A percentile compares a stretch with the other conserved stretches of the same genome.
Evolutionary conservation across 2,329 filamentous ascomycete species (phyloP).

Genomic region (Colletotrichum melonis): DNA sequence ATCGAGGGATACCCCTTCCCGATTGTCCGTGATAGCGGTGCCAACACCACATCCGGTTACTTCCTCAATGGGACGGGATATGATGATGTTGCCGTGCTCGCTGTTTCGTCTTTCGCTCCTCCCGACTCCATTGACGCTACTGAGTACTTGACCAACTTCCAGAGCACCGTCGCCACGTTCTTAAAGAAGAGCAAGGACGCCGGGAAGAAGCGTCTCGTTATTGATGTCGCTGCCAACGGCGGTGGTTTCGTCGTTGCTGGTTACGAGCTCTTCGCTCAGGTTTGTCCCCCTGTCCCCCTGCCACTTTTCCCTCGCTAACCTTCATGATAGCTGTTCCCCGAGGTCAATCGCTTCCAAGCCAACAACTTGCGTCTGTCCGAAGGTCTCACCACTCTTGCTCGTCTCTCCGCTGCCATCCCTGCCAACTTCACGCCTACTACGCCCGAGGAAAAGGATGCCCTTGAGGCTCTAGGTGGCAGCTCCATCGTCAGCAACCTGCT

Average conservation of each 20-base stretch:
- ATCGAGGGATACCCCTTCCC: slow-evolving; percentile 45
- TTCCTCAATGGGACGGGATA: slow-evolving; percentile 48
- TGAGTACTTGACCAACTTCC: slow-evolving; percentile 45
- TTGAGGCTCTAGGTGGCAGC: slow-evolving; percentile 59
- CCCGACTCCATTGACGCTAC: slow-evolving; percentile 28
- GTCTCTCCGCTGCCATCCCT: slow-evolving; percentile 46
- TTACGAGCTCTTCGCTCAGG: slow-evolving; percentile 70
- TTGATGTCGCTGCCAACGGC: slow-evolving; percentile 69
- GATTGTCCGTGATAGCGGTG: slow-evolving; percentile 42
- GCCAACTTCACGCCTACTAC: slow-evolving; percentile 44
- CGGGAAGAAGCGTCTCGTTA: slow-evolving; percentile 69
- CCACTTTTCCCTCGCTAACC: neutral
- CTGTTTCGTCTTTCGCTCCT: slow-evolving; percentile 42
- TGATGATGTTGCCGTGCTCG: slow-evolving; percentile 48
- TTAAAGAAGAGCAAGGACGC: slow-evolving; percentile 48
- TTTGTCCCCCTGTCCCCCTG: slow-evolving; percentile 49
- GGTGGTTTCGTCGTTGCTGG: slow-evolving; percentile 70
- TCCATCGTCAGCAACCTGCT: slow-evolving; percentile 56
- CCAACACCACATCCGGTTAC: slow-evolving; percentile 46
- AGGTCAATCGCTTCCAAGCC: slow-evolving; percentile 58
- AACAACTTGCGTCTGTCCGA: slow-evolving; percentile 63
- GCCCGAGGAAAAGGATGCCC: slow-evolving; percentile 51
- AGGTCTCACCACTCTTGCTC: slow-evolving; percentile 56
- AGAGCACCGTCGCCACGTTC: slow-evolving; percentile 44
- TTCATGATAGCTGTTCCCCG: slow-evolving; percentile 57